Evolutionary conservation across 1,284 basidiomycete species (phyloP).

Genomic region (Papiliotrema nemorosa): DNA sequence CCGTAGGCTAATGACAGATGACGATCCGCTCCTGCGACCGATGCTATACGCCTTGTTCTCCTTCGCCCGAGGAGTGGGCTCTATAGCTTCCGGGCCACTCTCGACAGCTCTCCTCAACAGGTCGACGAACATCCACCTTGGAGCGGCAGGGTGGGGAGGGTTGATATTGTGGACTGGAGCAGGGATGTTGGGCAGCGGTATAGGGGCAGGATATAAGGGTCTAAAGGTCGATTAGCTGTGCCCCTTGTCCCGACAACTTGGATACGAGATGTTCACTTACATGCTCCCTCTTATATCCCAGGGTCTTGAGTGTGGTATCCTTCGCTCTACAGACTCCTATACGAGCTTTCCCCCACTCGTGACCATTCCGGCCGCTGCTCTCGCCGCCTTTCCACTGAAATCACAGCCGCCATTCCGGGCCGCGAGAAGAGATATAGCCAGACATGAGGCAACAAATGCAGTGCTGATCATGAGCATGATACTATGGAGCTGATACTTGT

Average conservation of each 20-base stretch:
- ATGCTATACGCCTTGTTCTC: slow-evolving; percentile 29
- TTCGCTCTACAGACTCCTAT: too few species aligned
- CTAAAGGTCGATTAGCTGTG: slow-evolving; percentile 20
- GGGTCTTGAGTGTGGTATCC: too few species aligned
- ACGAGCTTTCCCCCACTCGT: slow-evolving; percentile 31
- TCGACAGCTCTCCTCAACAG: slow-evolving; percentile 24
- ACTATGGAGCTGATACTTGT: background rate
- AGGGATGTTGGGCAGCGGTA: slow-evolving; percentile 21
- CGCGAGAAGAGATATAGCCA: slow-evolving; percentile 47
- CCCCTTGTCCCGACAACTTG: background rate
- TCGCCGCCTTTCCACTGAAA: slow-evolving; percentile 29
- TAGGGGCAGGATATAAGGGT: slow-evolving; percentile 28
- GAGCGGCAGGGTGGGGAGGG: slow-evolving; percentile 23
- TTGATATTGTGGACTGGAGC: slow-evolving; percentile 33
- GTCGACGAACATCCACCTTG: slow-evolving; percentile 4
- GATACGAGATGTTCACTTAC: background rate
- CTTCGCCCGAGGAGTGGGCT: slow-evolving; percentile 28
- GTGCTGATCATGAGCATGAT: slow-evolving; percentile 26
- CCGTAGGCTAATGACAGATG: slow-evolving; percentile 6
- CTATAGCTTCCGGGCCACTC: slow-evolving; percentile 31
- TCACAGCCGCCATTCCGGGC: slow-evolving; percentile 38
- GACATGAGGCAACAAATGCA: slow-evolving; percentile 46
- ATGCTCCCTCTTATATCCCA: too few species aligned
- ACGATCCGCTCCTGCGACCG: slow-evolving; percentile 24
- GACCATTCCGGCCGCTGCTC: slow-evolving; percentile 28